Base-by-base conservation (phyloP, 2,329 filamentous ascomycete species). In the Chaetomium sp. region DNA sequence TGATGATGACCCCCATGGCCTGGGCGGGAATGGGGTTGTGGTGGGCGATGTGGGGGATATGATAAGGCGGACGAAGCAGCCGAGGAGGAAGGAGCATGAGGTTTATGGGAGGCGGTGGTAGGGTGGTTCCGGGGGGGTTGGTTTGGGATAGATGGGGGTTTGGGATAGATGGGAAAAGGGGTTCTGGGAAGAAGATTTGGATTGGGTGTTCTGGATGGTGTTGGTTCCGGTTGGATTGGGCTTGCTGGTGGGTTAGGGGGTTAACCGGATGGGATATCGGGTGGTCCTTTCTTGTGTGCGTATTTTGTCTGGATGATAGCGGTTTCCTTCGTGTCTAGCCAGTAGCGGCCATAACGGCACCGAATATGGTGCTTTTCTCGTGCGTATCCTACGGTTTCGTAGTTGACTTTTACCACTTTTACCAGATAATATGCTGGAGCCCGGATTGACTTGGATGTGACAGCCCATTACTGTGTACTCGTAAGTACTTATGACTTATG, bases 91-190 rank as follows among this genome's bases (percentile, higher is more conserved):
- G 65, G 71, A 72, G 60, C 66, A 71, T 69, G 67, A 69, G 64
- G 66, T 72, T 57, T 72, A 66, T 66, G 71, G 71, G 23, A 51
- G 70, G 57, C 35, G 71, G 65, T 72, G 71, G 71, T 72, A 63
- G 31, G 27, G 33, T 33, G 16, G 2, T 27, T 25, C 31, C 42
- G 19, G 53, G 33, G 31, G 13, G 25, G 27, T 2, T 13, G 19
- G 16, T 8, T 12, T 38, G 54, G n/a, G 53, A 54, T 47, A 47
- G n/a, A 47, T 7, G 4, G 38, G 16, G 29, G 6, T 5, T 19
- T 33, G 29, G 60, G 53, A 51, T 27, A 51, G 12, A 51, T 60
- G 25, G 47, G 47, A 47, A 42, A 50, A 42, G 21, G 29, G n/a
- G 27, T n/a, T 16, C 13, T 38, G 31, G 42, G 25, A 25, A 23